Base-by-base conservation (phyloP, 2,329 filamentous ascomycete species). In the Beauveria australis region DNA sequence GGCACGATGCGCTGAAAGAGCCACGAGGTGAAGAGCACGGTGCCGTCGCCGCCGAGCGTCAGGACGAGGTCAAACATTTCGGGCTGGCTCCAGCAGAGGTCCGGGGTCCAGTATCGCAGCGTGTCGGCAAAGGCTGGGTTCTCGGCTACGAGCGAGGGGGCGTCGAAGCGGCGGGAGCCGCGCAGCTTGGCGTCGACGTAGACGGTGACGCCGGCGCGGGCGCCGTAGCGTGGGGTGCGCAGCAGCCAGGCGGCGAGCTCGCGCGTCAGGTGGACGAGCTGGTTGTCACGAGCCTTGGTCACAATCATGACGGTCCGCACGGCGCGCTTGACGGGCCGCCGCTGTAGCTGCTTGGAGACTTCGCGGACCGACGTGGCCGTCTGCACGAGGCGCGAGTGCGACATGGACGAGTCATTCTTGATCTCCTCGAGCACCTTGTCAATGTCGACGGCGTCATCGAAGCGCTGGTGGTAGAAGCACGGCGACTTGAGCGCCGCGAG, bases 221-320 rank as follows among this genome's bases (percentile, higher is more conserved):
- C 91, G 48, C 91, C 91, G 72, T 99, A 96, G 53, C 94, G 86
- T 14, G 94, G 92, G 3, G 92, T 97, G 63, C 83, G 84, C 63
- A 99, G 82, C 40, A 99, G 81, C 91, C 93, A 99, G 66, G 87
- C 84, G 12, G 93, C 81, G 62, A 99, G 79, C 72, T 99, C 92
- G 62, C 90, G 84, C 1, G 94, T 99, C 66, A 97, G 80, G 66
- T 89, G 84, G 40, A 99, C 93, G 18, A 99, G 82, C 67, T 91
- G 86, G 71, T 99, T 97, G 76, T 99, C 94, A 64, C 94, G 86
- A 24, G 94, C 94, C 76, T 97, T 99, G 63, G 94, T 99, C 65
- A 99, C 91, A 69, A 99, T 96, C 94, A 99, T 97, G 69, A 99
- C 85, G 72, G 91, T 97, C 70, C 85, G 86, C 52, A 99, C 92